These are phyloP conservation scores for Ceratocystis cacaofunesta DNA, from an alignment of 2,329 filamentous ascomycete genomes.

Conservation along the genomic window DNA sequence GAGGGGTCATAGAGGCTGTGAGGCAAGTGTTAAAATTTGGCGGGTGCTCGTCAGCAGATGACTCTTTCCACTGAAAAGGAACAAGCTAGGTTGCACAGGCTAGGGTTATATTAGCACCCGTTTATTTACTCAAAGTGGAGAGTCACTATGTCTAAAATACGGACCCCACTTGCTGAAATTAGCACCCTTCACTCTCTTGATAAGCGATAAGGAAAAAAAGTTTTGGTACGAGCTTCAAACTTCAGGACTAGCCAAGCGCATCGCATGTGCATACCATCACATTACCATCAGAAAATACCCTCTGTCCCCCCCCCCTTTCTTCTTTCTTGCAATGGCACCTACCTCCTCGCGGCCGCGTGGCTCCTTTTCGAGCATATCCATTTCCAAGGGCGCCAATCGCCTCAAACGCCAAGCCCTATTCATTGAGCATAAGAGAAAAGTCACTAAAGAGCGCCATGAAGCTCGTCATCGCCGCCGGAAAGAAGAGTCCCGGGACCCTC, in stretches of 20 bases:
- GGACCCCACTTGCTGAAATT: neutral
- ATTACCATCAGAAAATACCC: neutral
- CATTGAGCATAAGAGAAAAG: slow-evolving; percentile 63
- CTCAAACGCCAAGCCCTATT: slow-evolving; percentile 62
- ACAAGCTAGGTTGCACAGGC: neutral
- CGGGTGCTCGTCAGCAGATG: neutral
- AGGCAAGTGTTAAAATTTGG: slow-evolving; percentile 10
- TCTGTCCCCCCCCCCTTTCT: neutral
- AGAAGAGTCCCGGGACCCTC: slow-evolving; percentile 72
- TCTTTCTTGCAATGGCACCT: slow-evolving; percentile 18
- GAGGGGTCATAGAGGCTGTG: slow-evolving; percentile 1
- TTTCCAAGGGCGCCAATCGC: slow-evolving; percentile 52
- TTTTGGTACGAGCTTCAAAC: slow-evolving; percentile 5
- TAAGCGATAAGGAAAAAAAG: slow-evolving; percentile 17
- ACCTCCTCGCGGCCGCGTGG: slow-evolving; percentile 14
- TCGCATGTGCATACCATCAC: neutral
- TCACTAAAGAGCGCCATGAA: slow-evolving; percentile 60
- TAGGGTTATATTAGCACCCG: slow-evolving; percentile 6
- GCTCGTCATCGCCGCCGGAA: slow-evolving; percentile 64
- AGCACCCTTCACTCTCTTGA: neutral
- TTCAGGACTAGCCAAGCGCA: neutral
- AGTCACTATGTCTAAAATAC: neutral
- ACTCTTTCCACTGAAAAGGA: slow-evolving; percentile 1
- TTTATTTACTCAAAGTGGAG: neutral
- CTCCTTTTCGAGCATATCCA: slow-evolving; percentile 21